These are phyloP conservation scores for Citrullus mucosospermus DNA, from an alignment of 306 rosid genomes.

Conservation along the genomic window DNA sequence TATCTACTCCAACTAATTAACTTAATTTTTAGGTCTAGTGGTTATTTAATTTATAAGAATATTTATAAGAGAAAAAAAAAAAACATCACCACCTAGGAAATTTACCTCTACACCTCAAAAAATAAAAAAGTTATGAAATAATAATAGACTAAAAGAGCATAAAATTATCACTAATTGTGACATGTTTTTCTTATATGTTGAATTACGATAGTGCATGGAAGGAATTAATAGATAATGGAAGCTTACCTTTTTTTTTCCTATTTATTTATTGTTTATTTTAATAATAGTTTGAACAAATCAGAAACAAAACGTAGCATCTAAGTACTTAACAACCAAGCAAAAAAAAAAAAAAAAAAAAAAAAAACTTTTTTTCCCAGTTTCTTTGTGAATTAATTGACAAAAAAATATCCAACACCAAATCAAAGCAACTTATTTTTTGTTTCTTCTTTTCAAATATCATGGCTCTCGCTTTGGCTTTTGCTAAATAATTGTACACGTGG, in stretches of 20 bases:
- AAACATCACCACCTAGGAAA: not conserved
- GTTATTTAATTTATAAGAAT: too few species aligned
- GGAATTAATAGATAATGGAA: not conserved
- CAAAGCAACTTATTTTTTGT: not conserved
- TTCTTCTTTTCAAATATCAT: not conserved
- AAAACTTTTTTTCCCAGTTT: not conserved
- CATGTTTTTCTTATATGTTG: not conserved
- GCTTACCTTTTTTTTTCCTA: not conserved
- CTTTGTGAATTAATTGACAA: not conserved
- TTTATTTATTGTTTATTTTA: not conserved
- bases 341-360: not conserved
- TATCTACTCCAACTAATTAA: too few species aligned
- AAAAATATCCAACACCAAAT: not conserved
- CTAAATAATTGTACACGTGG: conserved; percentile 4
- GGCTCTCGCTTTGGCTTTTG: not conserved
- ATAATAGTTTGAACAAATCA: not conserved
- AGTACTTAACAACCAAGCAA: conserved; percentile 8
- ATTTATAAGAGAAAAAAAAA: too few species aligned
- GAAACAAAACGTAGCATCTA: not conserved
- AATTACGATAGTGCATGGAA: not conserved
- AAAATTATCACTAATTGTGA: not conserved
- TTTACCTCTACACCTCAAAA: not conserved
- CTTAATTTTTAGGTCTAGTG: too few species aligned
- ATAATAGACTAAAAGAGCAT: not conserved
- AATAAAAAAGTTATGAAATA: too few species aligned